Base-by-base conservation (phyloP, 2,329 filamentous ascomycete species). In the Sclerotinia spermophila region DNA sequence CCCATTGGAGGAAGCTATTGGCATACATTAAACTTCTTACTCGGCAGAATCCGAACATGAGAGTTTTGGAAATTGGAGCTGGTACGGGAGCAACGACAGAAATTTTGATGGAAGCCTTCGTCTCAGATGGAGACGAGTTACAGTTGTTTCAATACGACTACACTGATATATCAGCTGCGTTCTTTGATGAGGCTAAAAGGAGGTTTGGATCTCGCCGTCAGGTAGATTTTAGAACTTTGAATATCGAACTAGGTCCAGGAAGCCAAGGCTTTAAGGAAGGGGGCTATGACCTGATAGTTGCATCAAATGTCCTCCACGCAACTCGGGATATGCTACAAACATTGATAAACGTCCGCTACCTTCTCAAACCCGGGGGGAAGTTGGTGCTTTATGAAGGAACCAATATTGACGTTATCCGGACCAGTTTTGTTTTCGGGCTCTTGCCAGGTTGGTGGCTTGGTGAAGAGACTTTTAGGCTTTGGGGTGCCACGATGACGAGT, bases 401-500 rank as follows among this genome's bases (percentile, higher is more conserved):
- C 2, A 64, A 33, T 21, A 30, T 64, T 17, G 27, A 56, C 2
- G 15, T 56, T 67, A 3, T 62, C 67, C 8, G 15, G 71, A 44
- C 48, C 44, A 33, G 69, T 15, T 72, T 69, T 66, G 35, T 51
- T 5, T 78, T 82, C n/a, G 79, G 79, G 2, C 69, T 76, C 3
- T 71, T 83, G 0, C 77, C 80, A 15, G 81, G 81, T 1, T 83
- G 80, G 81, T 82, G 80, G 80, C 59, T 77, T 4, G 77, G 78
- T 17, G 61, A 35, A 27, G 71, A 72, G 24, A 65, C 70, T 19
- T 70, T 60, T 45, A 51, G 62, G 38, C 15, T 24, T 6, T 66
- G 62, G 62, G 45, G 45, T 15, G 27, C 62, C 33, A 35, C 30
- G n/a, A 65, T 53, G 61, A 51, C 44, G 21, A 35, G 21, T 24